phyloP scores from a whole-genome alignment of 1,284 basidiomycete species.

The Tremellales sp. region DNA sequence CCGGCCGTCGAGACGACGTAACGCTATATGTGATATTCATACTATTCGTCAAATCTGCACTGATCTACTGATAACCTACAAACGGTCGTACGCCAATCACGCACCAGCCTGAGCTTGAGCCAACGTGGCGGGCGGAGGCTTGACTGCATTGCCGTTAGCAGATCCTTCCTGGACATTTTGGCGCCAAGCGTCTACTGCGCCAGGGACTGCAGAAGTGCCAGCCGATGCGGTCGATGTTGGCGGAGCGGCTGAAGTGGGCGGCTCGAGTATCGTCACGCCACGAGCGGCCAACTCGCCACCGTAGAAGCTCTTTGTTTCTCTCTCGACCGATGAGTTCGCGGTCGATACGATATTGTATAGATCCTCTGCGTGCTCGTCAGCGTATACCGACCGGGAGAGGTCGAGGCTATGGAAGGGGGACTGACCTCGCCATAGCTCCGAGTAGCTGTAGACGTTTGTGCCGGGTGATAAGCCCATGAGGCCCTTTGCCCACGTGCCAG shows the following conservation, averaged over 20 bases:
- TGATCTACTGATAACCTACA: no score
- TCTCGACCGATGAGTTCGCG: conserved; percentile 14
- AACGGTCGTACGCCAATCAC: no score
- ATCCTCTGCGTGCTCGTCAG: conserved; percentile 12
- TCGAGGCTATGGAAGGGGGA: background rate
- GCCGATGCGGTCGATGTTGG: background rate
- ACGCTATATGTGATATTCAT: no score
- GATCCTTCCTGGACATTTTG: no score
- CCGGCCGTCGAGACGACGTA: no score
- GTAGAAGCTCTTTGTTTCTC: conserved; percentile 15
- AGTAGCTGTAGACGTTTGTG: conserved; percentile 7
- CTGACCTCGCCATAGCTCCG: conserved; percentile 28
- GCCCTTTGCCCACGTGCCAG: conserved; percentile 13
- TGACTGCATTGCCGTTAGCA: background rate
- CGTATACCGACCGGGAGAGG: background rate
- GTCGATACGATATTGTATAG: conserved; percentile 21
- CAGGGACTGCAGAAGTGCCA: background rate
- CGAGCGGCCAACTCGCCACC: background rate
- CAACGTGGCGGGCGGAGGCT: background rate
- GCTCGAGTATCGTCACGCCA: background rate
- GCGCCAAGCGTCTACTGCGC: no score
- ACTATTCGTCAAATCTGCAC: no score
- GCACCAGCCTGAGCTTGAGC: background rate
- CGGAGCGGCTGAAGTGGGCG: background rate
- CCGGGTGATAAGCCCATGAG: conserved; percentile 21